A percentile compares a stretch with the other conserved stretches of the same genome.
phyloP scores from a whole-genome alignment of 352 stramenopile species.

The Aphanomyces stellatus region DNA sequence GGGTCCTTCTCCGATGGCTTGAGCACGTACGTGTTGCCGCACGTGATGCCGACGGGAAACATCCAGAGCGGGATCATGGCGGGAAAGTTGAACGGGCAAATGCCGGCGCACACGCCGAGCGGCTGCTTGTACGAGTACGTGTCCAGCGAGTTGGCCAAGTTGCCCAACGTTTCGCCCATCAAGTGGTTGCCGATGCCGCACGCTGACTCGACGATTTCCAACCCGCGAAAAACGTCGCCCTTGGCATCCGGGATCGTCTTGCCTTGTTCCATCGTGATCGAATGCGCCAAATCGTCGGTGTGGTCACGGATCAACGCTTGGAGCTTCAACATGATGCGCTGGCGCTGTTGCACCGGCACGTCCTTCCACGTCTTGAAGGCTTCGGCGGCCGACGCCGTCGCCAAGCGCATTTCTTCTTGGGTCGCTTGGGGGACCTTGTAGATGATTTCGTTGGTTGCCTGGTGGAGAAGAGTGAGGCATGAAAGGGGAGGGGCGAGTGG shows the following conservation, averaged over 20 bases:
- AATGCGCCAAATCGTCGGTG: conserved; percentile 90
- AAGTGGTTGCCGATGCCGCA: conserved; percentile 76
- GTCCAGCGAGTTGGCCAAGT: conserved; percentile 88
- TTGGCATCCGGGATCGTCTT: conserved; percentile 92
- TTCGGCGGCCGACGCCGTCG: conserved; percentile 57
- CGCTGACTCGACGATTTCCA: conserved; percentile 79
- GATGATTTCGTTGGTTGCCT: conserved; percentile 85
- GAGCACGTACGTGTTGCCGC: conserved; percentile 95
- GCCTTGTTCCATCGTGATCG: conserved; percentile 91
- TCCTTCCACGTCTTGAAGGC: conserved; percentile 92
- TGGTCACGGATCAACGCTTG: conserved; percentile 92
- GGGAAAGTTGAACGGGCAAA: conserved; percentile 95
- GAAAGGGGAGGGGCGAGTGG: neutral
- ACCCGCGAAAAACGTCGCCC: conserved; percentile 95
- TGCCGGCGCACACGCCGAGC: conserved; percentile 89
- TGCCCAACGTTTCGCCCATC: conserved; percentile 93
- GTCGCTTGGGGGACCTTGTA: conserved; percentile 82
- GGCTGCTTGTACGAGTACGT: conserved; percentile 95
- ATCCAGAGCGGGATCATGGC: conserved; percentile 96
- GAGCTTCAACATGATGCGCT: conserved; percentile 94
- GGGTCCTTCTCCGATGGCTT: conserved; percentile 94
- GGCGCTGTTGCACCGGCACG: conserved; percentile 89
- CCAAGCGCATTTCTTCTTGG: conserved; percentile 78
- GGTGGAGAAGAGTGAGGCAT: neutral
- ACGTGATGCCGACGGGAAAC: conserved; percentile 82